phyloP scores from a whole-genome alignment of 495 filamentous ascomycete genomes.

The Niebla homalea region DNA sequence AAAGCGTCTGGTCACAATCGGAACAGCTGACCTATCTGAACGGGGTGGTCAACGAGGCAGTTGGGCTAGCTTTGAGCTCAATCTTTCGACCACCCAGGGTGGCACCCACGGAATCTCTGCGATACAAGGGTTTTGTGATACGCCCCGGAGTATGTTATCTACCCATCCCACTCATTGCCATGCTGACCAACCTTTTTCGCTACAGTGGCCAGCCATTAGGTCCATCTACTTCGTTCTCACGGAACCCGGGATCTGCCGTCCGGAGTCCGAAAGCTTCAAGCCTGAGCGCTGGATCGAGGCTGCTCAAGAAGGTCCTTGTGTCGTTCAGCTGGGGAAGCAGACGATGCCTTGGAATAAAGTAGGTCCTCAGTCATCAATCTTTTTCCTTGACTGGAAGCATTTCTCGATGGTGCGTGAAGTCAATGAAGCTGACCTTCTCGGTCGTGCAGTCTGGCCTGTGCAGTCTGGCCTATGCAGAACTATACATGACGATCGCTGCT shows the following conservation, averaged over 20 bases:
- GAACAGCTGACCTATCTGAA: conserved; percentile 33
- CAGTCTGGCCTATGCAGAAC: conserved; percentile 28
- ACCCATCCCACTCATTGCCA: background rate
- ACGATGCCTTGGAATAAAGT: conserved; percentile 36
- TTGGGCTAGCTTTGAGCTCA: conserved; percentile 19
- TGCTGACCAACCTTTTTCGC: background rate
- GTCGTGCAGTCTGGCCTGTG: conserved; percentile 20
- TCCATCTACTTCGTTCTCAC: conserved; percentile 34
- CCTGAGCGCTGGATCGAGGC: conserved; percentile 38
- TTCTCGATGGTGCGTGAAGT: background rate
- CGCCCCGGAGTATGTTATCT: conserved; percentile 17
- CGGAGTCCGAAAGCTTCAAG: conserved; percentile 12
- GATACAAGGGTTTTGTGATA: conserved; percentile 28
- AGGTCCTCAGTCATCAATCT: conserved; percentile 2
- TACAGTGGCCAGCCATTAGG: conserved; percentile 33
- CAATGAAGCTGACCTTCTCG: background rate
- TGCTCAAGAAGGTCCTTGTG: conserved; percentile 18
- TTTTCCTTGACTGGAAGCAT: background rate
- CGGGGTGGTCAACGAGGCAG: conserved; percentile 5
- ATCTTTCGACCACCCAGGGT: conserved; percentile 29
- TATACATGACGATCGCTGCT: conserved; percentile 26
- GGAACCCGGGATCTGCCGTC: conserved; percentile 21
- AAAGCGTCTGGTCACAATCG: conserved; percentile 27
- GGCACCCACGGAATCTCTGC: conserved; percentile 25
- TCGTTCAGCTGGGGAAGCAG: conserved; percentile 34